phyloP scores from a whole-genome alignment of 2,329 filamentous ascomycete genomes.

The Colletotrichum australisinense region DNA sequence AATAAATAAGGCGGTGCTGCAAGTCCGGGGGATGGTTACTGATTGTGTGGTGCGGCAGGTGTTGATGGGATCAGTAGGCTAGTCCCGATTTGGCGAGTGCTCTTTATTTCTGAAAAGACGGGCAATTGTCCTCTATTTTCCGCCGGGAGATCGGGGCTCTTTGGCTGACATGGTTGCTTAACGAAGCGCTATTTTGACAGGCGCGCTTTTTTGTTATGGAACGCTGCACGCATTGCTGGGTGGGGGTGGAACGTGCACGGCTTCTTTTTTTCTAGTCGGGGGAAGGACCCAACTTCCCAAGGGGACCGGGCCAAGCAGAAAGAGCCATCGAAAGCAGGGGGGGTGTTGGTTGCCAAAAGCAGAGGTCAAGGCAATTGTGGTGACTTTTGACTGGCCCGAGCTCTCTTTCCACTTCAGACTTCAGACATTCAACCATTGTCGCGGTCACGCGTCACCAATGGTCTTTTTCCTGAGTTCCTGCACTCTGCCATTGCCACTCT shows the following conservation, averaged over 20 bases:
- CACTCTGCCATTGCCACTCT: too few species aligned
- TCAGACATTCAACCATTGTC: not conserved
- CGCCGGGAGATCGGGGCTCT: conserved; percentile 18
- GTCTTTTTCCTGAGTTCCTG: not conserved
- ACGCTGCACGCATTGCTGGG: conserved; percentile 1
- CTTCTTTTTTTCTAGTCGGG: conserved; percentile 13
- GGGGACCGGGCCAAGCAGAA: not conserved
- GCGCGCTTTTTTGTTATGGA: conserved; percentile 19
- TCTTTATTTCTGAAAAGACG: conserved; percentile 30
- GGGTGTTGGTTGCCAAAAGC: conserved; percentile 5
- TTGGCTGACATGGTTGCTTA: conserved; percentile 22
- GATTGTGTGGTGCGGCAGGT: conserved; percentile 37
- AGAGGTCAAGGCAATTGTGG: not conserved
- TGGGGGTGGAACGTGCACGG: conserved; percentile 17
- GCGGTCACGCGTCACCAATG: conserved; percentile 23
- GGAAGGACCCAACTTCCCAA: not conserved
- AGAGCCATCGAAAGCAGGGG: conserved; percentile 7
- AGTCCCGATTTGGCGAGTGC: conserved; percentile 37
- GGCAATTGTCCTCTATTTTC: conserved; percentile 35
- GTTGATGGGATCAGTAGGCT: conserved; percentile 36
- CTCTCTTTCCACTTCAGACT: not conserved
- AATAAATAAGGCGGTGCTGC: conserved; percentile 37
- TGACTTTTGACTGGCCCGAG: conserved; percentile 24
- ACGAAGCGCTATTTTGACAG: conserved; percentile 14
- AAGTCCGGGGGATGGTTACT: conserved; percentile 35